Conservation (phyloP, 768 basidiomycete species). For the Fibroporia radiculosa region DNA sequence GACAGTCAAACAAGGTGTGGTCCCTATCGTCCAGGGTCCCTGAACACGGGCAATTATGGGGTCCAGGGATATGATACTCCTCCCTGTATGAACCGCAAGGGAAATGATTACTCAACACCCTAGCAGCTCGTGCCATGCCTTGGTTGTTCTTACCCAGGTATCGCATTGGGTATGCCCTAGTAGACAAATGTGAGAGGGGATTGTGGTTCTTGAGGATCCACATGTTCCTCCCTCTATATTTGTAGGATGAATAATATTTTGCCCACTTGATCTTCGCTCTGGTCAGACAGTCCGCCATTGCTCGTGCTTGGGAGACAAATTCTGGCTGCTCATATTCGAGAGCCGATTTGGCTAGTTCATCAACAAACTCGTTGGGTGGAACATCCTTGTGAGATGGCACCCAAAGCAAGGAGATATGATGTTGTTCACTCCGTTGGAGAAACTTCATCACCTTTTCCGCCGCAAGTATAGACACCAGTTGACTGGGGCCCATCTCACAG, state of each 20-base stretch:
- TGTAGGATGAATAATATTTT: background rate
- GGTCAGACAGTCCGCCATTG: no score
- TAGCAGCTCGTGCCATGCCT: background rate
- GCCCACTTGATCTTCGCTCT: no score
- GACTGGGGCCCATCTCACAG: no score
- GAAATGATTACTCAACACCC: no score
- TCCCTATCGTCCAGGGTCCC: background rate
- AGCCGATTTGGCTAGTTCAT: background rate
- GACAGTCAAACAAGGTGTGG: background rate
- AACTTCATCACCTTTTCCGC: background rate
- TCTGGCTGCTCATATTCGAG: background rate
- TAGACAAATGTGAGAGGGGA: background rate
- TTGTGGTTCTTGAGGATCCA: background rate
- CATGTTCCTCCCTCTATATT: background rate
- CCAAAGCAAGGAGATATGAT: background rate
- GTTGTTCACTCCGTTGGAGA: background rate
- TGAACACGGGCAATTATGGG: constrained; percentile 3
- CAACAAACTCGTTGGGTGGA: background rate
- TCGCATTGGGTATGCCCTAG: background rate
- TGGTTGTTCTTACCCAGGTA: background rate
- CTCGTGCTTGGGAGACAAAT: background rate
- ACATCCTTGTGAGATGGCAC: background rate
- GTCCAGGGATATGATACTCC: background rate
- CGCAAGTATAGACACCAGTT: background rate
- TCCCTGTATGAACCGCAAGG: constrained; percentile 6